These are phyloP conservation scores for Hypoxylon fuscum DNA, from an alignment of 495 filamentous ascomycete species.

Conservation along the genomic window DNA sequence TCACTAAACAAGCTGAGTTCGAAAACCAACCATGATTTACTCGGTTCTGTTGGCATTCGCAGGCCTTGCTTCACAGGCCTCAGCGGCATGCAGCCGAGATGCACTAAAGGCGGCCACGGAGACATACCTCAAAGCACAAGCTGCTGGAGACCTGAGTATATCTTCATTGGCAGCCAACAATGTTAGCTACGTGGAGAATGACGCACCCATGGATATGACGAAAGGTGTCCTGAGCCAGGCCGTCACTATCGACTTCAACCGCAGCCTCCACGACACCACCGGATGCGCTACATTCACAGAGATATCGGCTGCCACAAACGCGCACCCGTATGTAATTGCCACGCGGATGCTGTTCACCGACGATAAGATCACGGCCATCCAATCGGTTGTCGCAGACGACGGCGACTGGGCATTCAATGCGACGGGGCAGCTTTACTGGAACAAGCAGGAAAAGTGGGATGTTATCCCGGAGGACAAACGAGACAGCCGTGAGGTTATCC, in stretches of 20 bases:
- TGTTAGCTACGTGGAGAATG: slow-evolving; percentile 45
- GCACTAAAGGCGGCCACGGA: slow-evolving; percentile 34
- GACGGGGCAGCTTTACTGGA: slow-evolving; percentile 47
- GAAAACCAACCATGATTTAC: slow-evolving; percentile 23
- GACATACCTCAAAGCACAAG: slow-evolving; percentile 39
- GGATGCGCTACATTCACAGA: slow-evolving; percentile 55
- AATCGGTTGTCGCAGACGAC: slow-evolving; percentile 47
- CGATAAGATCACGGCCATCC: slow-evolving; percentile 45
- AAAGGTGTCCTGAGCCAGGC: slow-evolving; percentile 45
- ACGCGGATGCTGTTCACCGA: slow-evolving; percentile 46
- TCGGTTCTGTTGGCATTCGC: slow-evolving; percentile 17
- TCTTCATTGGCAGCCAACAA: slow-evolving; percentile 21
- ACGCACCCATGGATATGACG: slow-evolving; percentile 33
- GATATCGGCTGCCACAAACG: slow-evolving; percentile 45
- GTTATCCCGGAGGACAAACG: slow-evolving; percentile 48
- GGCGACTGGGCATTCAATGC: slow-evolving; percentile 54
- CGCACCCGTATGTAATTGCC: slow-evolving; percentile 51
- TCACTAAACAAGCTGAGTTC: not conserved
- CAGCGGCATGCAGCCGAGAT: slow-evolving; percentile 37
- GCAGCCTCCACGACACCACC: slow-evolving; percentile 50
- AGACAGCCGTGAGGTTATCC: slow-evolving; percentile 50
- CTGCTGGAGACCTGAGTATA: slow-evolving; percentile 23
- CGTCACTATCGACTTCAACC: slow-evolving; percentile 51
- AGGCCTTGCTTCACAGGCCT: slow-evolving; percentile 30
- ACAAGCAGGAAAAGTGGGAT: slow-evolving; percentile 51